Evolutionary conservation across 2,329 filamentous ascomycete species (phyloP).

Genomic region (Lasiodiplodia theobromae): DNA sequence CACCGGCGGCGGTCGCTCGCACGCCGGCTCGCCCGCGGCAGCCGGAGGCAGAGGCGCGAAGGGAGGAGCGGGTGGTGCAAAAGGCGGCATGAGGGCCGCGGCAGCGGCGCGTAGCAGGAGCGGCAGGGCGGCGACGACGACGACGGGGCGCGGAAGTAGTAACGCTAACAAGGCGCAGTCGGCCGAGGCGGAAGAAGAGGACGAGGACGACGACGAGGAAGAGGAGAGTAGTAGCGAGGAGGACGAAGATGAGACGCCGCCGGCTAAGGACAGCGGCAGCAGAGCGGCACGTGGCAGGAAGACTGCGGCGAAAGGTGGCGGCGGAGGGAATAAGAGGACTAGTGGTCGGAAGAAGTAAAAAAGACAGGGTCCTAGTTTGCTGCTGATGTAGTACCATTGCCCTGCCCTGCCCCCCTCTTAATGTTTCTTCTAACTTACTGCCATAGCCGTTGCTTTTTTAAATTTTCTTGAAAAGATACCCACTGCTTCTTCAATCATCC

Average conservation of each 20-base stretch:
- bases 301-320: conserved; percentile 1
- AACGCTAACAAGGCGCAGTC: conserved; percentile 11
- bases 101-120: conserved; percentile 36
- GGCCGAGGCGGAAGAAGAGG: conserved; percentile 33
- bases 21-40: conserved; percentile 7
- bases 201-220: conserved; percentile 33
- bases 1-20: background rate
- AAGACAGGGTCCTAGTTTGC: no score
- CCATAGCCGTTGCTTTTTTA: background rate
- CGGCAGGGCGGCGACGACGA: background rate
- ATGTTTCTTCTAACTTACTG: background rate
- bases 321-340: conserved; percentile 8
- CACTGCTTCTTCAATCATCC: background rate
- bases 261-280: conserved; percentile 12
- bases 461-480: background rate
- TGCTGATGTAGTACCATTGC: background rate
- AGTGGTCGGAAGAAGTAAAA: conserved; percentile 15
- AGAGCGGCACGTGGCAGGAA: conserved; percentile 18
- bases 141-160: background rate
- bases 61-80: conserved; percentile 27
- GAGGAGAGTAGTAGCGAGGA: conserved; percentile 36
- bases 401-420: background rate
- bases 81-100: conserved; percentile 36
- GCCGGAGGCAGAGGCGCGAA: conserved; percentile 3
- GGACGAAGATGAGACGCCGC: conserved; percentile 34